Base-by-base conservation (phyloP, 106 monocot species). In the Allium cepa region DNA sequence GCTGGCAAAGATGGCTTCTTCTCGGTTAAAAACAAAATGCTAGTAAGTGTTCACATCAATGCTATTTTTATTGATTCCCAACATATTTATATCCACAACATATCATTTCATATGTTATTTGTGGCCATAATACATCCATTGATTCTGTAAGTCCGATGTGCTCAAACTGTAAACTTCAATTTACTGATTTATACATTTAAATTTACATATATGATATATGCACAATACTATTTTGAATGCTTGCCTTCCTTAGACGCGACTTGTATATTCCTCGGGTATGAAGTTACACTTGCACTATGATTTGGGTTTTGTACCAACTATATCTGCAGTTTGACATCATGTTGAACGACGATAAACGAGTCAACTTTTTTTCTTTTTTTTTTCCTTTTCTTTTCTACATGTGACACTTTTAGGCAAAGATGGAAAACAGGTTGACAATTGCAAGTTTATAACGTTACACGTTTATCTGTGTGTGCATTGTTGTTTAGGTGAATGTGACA, bases 401-500 rank as follows among this genome's bases (percentile, higher is more conserved):
- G 36, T 36, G 36, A 2, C 4, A 5, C 36, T 36, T 36, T 4
- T 36, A 36, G 36, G 36, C 36, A 36, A 36, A 36, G 36, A 36
- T 36, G 36, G 1, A 36, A 36, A 36, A 36, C 3, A 5, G 5
- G 3, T 36, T 36, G 36, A 36, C 5, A 36, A 5, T 36, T 36
- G 36, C 5, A 36, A 36, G 36, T 36, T 36, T 5, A 5, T 36
- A 36, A 36, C 5, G 36, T 36, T 4, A 36, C 3, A 36, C 36
- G 3, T 36, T 1, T 36, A 36, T 5, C 36, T 1, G 36, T 4
- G 36, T 5, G 3, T 36, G 36, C 7, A 55, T 8, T 12, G 11
- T 55, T 72, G 52, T 72, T 69, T 83, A 97, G 96, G 96, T 97
- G 58, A 97, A 97, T 59, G 96, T 97, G 11, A 97, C 96, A 46